A percentile compares a stretch with the other conserved stretches of the same genome.
Conservation (phyloP, 306 rosid species). For the Malus asiatica region DNA sequence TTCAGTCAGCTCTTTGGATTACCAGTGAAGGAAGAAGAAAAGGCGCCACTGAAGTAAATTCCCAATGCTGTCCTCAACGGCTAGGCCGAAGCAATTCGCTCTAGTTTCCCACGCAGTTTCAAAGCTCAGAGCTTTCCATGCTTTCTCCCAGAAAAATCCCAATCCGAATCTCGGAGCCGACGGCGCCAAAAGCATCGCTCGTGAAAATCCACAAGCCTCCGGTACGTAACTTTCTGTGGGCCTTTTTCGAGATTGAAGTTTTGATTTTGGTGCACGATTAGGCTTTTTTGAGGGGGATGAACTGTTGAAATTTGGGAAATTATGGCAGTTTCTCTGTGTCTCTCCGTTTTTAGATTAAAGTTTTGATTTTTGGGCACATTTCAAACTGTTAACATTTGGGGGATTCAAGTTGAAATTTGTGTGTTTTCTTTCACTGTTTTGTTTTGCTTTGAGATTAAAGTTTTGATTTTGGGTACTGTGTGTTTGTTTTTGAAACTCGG, state of each 20-base stretch:
- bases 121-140: slow-evolving; percentile 2
- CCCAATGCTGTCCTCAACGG: neutral
- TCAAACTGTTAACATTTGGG: too few relatives aligned
- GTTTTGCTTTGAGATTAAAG: neutral
- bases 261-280: neutral
- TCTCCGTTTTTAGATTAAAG: too few relatives aligned
- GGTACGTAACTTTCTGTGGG: neutral
- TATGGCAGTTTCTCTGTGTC: too few relatives aligned
- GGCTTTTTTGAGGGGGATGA: too few relatives aligned
- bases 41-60: neutral
- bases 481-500: neutral
- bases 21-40: neutral
- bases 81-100: neutral
- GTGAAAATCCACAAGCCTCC: neutral
- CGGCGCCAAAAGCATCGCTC: neutral
- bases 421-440: too few relatives aligned
- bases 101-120: neutral
- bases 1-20: neutral
- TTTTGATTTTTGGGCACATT: too few relatives aligned
- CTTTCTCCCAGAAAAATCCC: neutral
- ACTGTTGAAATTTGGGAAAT: too few relatives aligned
- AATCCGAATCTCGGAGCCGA: neutral
- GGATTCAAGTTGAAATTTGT: too few relatives aligned
- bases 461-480: neutral
- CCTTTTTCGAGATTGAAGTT: neutral